These are phyloP conservation scores for Periglandula ipomoeae DNA, from an alignment of 2,329 filamentous ascomycete species.

Conservation along the genomic window DNA sequence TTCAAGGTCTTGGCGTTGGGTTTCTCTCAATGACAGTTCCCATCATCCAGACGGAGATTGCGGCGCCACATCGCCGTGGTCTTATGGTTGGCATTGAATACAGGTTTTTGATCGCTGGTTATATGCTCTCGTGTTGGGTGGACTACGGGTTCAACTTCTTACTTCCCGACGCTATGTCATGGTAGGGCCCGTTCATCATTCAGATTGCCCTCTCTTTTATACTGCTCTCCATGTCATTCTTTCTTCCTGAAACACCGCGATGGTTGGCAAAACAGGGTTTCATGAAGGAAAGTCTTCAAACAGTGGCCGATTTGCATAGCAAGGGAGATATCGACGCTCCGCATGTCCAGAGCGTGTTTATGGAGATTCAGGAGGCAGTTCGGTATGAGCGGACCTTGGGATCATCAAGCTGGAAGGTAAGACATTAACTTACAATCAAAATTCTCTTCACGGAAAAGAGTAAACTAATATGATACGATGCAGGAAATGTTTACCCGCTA, in stretches of 20 bases:
- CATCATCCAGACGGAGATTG: constrained; percentile 12
- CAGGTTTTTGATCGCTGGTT: constrained; percentile 11
- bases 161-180: constrained; percentile 8
- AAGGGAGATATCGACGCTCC: constrained; percentile 23
- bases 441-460: too few species aligned
- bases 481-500: constrained; percentile 33
- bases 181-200: constrained; percentile 12
- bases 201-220: constrained; percentile 10
- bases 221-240: constrained; percentile 10
- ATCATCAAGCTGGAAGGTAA: constrained; percentile 5
- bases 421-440: too few species aligned
- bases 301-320: constrained; percentile 29
- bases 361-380: constrained; percentile 9
- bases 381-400: constrained; percentile 10
- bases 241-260: constrained; percentile 26
- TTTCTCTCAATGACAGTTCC: constrained; percentile 12
- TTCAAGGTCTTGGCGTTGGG: constrained; percentile 10
- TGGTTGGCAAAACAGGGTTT: constrained; percentile 30
- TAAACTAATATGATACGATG: not conserved
- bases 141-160: constrained; percentile 11
- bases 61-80: constrained; percentile 11
- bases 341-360: constrained; percentile 25
- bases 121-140: constrained; percentile 11
- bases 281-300: constrained; percentile 22
- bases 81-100: constrained; percentile 12